Base-by-base conservation (phyloP, 768 basidiomycete species). In the Postia placenta region DNA sequence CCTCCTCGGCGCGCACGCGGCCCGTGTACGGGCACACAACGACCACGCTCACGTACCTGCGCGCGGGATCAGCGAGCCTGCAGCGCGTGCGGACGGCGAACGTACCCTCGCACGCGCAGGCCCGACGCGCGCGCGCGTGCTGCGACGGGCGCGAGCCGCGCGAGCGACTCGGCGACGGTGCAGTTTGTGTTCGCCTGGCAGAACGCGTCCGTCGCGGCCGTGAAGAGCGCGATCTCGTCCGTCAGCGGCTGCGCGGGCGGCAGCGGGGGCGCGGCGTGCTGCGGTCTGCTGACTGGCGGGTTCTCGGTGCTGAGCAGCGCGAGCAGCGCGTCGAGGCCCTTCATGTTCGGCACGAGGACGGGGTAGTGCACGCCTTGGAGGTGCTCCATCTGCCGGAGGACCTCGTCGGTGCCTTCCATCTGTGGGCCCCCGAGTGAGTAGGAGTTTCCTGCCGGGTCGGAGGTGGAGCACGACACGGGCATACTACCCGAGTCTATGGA, bases 11-110 rank as follows among this genome's bases (percentile, higher is more conserved):
- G 53, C 84, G 82, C 19, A 88, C 83, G 17, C 70, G 68, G 2
- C 94, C 94, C n/a, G 85, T 78, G 64, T 85, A 96, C 3, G 95
- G 94, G 57, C 92, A 95, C 11, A 78, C 74, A 47, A 92, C 80
- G 33, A 84, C 82, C 4, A 88, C 85, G 54, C 88, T 92, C 45
- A 93, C 83, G 60, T 95, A 94, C 1, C 90, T 92, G 35, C 12
- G 15, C n/a, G 24, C 28, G 5, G n/a, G n/a, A n/a, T n/a, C n/a
- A n/a, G n/a, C n/a, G n/a, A n/a, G n/a, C n/a, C n/a, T n/a, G n/a
- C n/a, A n/a, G 9, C 12, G 12, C 3, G 7, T 9, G 12, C 28
- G 24, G 79, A 6, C 83, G 78, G 49, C 83, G 87, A 40, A 88
- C 83, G 58, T 91, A 93, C 59, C 63, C 63, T 50, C 63, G 72